Evolutionary conservation across 1,139 yeast species (phyloP), one percentile per base, ranked within the genome.

Genomic region (Suhomyces wounanorum): DNA sequence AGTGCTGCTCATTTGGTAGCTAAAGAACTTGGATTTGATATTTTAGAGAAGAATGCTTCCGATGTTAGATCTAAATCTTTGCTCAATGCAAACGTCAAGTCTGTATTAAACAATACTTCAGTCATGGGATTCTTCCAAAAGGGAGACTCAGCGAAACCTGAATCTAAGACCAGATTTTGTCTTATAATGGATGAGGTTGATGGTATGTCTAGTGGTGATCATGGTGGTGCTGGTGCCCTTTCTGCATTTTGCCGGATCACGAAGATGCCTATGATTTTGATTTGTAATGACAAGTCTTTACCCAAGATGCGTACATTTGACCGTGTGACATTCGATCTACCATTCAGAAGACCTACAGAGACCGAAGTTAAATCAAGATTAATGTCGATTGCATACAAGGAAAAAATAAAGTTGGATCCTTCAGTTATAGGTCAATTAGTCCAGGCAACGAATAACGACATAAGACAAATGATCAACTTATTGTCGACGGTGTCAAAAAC

Each of bases 161-260:
- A 80, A 53, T 83, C 82, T 51, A 63, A 65, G 42, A 54, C 54
- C 28, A 73, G 66, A 51, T 84, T 92, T 59, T 91, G 92, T 48
- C 78, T 94, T 47, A 87, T 95, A 56, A 91, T 95, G 98, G 99
- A 95, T 70, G 99, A 95, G 71, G 99, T 95, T 31, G 99, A 95
- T 68, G 99, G 99, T 59, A 94, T 95, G 99, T 89, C 97, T 41
- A 91, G 96, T 62, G 99, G 99, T 57, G 99, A 95, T 68, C 86
- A 95, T 61, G 99, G 99, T 55, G 99, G 99, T 57, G 97, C 95
- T 18, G 98, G 97, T 25, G 96, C 94, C 52, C 79, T 95, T 70
- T 92, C 97, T 0, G 85, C 87, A 42, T 87, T 90, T 60, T 94
- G 98, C 66, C 79, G 87, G 41, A 85, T 83, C 44, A 91, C 99